Evolutionary conservation across 768 basidiomycete genomes (phyloP), one percentile per base, ranked within the genome.

Genomic region (Mycena galericulata): DNA sequence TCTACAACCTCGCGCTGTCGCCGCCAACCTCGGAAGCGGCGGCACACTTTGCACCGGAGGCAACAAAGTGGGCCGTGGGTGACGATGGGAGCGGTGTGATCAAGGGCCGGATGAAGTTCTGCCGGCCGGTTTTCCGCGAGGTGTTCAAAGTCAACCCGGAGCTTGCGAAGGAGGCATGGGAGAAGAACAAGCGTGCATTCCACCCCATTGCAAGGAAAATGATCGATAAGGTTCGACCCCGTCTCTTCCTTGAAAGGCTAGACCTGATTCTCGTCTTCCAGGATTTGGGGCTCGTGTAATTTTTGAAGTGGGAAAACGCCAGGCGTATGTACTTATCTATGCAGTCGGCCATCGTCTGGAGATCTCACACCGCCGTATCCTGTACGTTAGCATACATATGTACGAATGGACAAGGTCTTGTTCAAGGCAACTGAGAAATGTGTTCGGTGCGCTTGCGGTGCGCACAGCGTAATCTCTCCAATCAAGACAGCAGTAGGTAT

Each of bases 81-180:
- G 80, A 82, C 50, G 90, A 90, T 71, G 88, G 83, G 26, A 85
- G 85, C 20, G 90, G 87, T 1, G 79, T 87, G 27, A 81, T 95
- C 65, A 92, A 92, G 74, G 93, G 93, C n/a, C 84, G 93, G 40
- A 94, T 94, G 93, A 94, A 95, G 76, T 94, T 94, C 81, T 94
- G 93, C 77, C 79, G 93, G 51, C 90, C 92, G 1, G 79, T 88
- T 4, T 89, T 94, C 74, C 79, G 87, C 51, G 87, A 82, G 0
- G 85, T 89, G n/a, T 77, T 74, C 32, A 84, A 84, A 65, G 90
- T 90, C 26, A 82, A 94, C 72, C 71, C 75, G 41, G 72, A 74
- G 49, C 76, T 93, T 26, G 91, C 93, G 4, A 74, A 83, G 51
- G 71, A 79, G 40, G 82, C 80, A 27, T 95, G 89, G 77, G 75